Conservation (phyloP, 1,284 basidiomycete genomes). For the Melampsora occidentalis region DNA sequence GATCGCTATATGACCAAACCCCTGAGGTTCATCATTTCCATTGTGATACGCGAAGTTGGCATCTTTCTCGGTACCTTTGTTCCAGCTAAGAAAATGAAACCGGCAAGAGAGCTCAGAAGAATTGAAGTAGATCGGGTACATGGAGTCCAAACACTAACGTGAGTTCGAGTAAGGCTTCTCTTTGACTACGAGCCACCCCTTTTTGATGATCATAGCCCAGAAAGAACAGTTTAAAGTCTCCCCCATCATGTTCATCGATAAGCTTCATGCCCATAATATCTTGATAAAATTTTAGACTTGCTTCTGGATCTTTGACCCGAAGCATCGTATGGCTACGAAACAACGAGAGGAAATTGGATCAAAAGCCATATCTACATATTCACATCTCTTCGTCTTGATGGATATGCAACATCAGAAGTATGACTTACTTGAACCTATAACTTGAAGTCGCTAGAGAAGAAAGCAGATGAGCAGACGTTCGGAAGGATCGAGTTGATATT, state of each 20-base stretch:
- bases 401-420: not conserved
- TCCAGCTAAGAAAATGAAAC: slow-evolving; percentile 52
- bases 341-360: not conserved
- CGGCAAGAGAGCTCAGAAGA: slow-evolving; percentile 5
- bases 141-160: slow-evolving; percentile 19
- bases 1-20: slow-evolving; percentile 65
- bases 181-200: slow-evolving; percentile 58
- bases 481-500: not conserved
- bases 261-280: slow-evolving; percentile 82
- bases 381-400: not conserved
- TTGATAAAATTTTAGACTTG: slow-evolving; percentile 56
- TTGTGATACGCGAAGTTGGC: slow-evolving; percentile 73
- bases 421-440: not conserved
- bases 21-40: slow-evolving; percentile 75
- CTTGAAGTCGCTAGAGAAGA: not conserved
- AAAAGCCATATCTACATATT: not conserved
- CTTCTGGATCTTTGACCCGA: slow-evolving; percentile 65
- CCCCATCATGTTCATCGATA: slow-evolving; percentile 57
- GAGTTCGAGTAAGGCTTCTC: slow-evolving; percentile 60
- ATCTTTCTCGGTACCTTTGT: slow-evolving; percentile 71
- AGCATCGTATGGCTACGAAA: slow-evolving; percentile 30
- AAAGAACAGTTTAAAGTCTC: slow-evolving; percentile 75
- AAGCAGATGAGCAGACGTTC: slow-evolving; percentile 4
- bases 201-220: slow-evolving; percentile 70
- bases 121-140: slow-evolving; percentile 44